Evolutionary conservation across 169 alveolate genomes (phyloP).

Genomic region (Eimeria falciformis): DNA sequence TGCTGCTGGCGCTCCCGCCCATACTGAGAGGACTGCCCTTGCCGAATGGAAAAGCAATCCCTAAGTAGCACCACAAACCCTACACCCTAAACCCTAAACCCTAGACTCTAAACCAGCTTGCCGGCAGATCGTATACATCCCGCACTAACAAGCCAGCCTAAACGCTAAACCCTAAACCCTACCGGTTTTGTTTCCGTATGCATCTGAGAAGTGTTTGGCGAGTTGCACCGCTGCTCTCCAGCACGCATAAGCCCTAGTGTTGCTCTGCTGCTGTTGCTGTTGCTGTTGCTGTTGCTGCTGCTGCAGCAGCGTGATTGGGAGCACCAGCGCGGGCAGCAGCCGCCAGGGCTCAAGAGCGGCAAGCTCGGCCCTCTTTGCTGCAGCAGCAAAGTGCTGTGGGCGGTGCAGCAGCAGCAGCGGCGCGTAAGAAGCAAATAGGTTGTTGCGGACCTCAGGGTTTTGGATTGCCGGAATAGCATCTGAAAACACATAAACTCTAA

Average conservation of each 20-base stretch:
- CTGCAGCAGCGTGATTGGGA: background rate
- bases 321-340: background rate
- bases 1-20: background rate
- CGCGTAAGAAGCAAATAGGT: background rate
- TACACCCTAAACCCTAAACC: background rate
- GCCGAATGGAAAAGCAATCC: background rate
- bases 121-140: no score
- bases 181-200: background rate
- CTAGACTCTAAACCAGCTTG: background rate
- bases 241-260: conserved; percentile 22
- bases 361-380: conserved; percentile 20
- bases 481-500: background rate
- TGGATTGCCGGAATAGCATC: background rate
- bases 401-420: conserved; percentile 33
- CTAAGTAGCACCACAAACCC: background rate
- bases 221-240: conserved; percentile 40
- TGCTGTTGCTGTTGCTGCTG: conserved; percentile 24
- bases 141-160: conserved; percentile 12
- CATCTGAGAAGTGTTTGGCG: conserved; percentile 6
- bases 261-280: conserved; percentile 6
- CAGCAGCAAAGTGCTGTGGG: conserved; percentile 28
- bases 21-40: background rate
- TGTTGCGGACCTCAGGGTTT: conserved; percentile 16
- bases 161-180: conserved; percentile 35
- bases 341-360: conserved; percentile 10